phyloP scores from a whole-genome alignment of 768 basidiomycete species.

The Serendipita indica region DNA sequence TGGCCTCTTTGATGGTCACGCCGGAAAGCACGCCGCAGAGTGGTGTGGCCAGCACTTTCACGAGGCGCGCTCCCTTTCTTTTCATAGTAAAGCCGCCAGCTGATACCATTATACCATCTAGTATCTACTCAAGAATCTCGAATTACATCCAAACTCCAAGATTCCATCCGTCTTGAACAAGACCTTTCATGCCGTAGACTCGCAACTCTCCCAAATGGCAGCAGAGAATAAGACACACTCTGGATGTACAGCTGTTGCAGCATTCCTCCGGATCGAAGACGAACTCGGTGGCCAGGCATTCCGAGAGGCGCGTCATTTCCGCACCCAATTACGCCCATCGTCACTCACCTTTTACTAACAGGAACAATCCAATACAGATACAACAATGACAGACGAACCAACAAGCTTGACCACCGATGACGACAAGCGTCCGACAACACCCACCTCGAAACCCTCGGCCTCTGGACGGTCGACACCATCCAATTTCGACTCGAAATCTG shows the following conservation, averaged over 20 bases:
- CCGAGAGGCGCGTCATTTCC: slow-evolving; percentile 19
- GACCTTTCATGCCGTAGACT: slow-evolving; percentile 90
- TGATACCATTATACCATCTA: slow-evolving; percentile 17
- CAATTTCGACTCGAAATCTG: background rate
- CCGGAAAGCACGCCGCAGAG: slow-evolving; percentile 95
- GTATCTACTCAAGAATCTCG: slow-evolving; percentile 58
- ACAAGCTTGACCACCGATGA: slow-evolving; percentile 22
- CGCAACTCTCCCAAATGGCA: slow-evolving; percentile 64
- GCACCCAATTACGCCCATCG: slow-evolving; percentile 15
- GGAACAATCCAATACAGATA: slow-evolving; percentile 16
- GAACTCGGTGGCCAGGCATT: slow-evolving; percentile 58
- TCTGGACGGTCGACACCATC: slow-evolving; percentile 9
- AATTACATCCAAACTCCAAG: slow-evolving; percentile 36
- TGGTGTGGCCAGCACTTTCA: slow-evolving; percentile 98
- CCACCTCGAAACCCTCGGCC: background rate
- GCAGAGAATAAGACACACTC: slow-evolving; percentile 88
- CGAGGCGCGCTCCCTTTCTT: slow-evolving; percentile 27
- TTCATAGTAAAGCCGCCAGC: slow-evolving; percentile 10
- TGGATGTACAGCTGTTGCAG: slow-evolving; percentile 93
- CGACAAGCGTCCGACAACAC: slow-evolving; percentile 12
- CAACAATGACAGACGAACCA: slow-evolving; percentile 25
- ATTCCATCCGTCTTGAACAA: slow-evolving; percentile 85
- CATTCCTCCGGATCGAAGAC: slow-evolving; percentile 87
- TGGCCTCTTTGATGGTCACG: slow-evolving; percentile 96
- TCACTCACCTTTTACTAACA: background rate